These are phyloP conservation scores for Stagonosporopsis tanaceti DNA, from an alignment of 2,329 filamentous ascomycete species.

Conservation along the genomic window DNA sequence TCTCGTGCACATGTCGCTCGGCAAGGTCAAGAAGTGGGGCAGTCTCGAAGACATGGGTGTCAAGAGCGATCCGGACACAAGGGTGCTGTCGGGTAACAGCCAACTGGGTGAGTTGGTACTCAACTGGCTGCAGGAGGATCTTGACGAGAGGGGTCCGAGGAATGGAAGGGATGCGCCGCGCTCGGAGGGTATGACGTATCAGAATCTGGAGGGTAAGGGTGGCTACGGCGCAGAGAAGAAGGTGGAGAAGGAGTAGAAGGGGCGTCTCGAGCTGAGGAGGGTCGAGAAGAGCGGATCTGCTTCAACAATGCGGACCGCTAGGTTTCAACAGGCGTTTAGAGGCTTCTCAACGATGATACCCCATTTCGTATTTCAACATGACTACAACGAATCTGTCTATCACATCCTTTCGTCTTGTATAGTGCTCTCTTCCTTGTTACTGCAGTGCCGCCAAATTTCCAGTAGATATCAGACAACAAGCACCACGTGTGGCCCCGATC, in stretches of 20 bases:
- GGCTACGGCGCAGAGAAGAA: slow-evolving; percentile 69
- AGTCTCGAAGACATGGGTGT: slow-evolving; percentile 68
- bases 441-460: too few relatives aligned
- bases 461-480: too few relatives aligned
- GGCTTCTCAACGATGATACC: slow-evolving; percentile 49
- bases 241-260: slow-evolving; percentile 14
- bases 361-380: slow-evolving; percentile 43
- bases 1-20: slow-evolving; percentile 93
- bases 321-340: slow-evolving; percentile 35
- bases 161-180: slow-evolving; percentile 59
- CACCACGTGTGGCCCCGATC: too few relatives aligned
- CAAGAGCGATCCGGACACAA: slow-evolving; percentile 52
- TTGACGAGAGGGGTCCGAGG: slow-evolving; percentile 79
- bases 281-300: slow-evolving; percentile 12
- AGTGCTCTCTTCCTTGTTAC: too few relatives aligned
- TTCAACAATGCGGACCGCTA: slow-evolving; percentile 39
- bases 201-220: slow-evolving; percentile 65
- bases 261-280: too few relatives aligned
- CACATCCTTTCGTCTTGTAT: too few relatives aligned
- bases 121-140: slow-evolving; percentile 83
- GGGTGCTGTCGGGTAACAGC: slow-evolving; percentile 72
- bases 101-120: slow-evolving; percentile 87
- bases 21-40: slow-evolving; percentile 87
- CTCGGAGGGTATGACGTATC: slow-evolving; percentile 70
- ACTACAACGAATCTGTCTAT: not conserved